phyloP scores from a whole-genome alignment of 2,329 filamentous ascomycete species.

The Fusarium sp. region DNA sequence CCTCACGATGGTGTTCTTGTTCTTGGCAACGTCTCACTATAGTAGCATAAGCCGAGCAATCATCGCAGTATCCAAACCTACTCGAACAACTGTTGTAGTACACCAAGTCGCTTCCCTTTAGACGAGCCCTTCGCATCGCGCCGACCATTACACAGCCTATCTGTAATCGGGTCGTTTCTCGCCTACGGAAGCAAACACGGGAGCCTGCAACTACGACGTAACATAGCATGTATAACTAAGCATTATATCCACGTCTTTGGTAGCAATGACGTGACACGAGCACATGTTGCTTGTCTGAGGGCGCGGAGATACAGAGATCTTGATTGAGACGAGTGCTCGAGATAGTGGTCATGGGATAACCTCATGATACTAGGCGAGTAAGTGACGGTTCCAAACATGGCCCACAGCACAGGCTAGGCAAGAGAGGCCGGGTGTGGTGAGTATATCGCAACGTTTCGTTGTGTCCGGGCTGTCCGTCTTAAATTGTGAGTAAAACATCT shows the following conservation, averaged over 20 bases:
- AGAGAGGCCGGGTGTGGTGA: neutral
- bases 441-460: constrained; percentile 1
- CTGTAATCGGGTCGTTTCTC: constrained; percentile 21
- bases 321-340: neutral
- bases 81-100: constrained; percentile 9
- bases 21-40: constrained; percentile 24
- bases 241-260: constrained; percentile 18
- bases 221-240: constrained; percentile 5
- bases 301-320: neutral
- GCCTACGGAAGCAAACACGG: constrained; percentile 35
- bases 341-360: neutral
- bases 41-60: constrained; percentile 7
- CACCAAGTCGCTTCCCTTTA: constrained; percentile 21
- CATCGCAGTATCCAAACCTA: constrained; percentile 6
- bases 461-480: neutral
- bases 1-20: neutral
- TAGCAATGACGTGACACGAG: constrained; percentile 29
- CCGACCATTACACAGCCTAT: constrained; percentile 22
- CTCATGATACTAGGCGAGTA: constrained; percentile 2
- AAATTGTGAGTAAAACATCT: neutral
- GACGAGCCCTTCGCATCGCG: constrained; percentile 16
- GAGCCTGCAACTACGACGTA: constrained; percentile 30
- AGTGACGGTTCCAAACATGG: constrained; percentile 1
- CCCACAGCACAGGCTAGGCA: neutral
- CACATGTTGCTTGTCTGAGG: constrained; percentile 11